phyloP scores from a whole-genome alignment of 192 early-diverging fungal species.

The Backusella tarrabulga region DNA sequence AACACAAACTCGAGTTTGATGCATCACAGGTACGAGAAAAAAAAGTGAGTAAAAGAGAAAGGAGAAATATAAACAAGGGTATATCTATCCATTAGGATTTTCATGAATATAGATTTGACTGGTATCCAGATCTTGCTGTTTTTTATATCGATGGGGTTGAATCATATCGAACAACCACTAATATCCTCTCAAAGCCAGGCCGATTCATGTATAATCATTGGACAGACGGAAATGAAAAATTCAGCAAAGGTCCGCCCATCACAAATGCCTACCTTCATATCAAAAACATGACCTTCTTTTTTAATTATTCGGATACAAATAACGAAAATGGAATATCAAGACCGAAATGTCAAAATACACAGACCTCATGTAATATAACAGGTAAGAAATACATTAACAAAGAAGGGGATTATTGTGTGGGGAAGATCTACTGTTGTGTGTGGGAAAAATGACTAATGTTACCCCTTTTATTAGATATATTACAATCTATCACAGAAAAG shows the following conservation, averaged over 20 bases:
- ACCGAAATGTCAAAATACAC: constrained; percentile 2
- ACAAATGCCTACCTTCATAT: constrained; percentile 12
- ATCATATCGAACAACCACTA: neutral
- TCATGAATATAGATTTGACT: constrained; percentile 35
- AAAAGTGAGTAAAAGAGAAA: neutral
- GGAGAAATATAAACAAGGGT: neutral
- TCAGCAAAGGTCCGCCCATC: constrained; percentile 19
- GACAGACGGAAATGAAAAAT: constrained; percentile 28
- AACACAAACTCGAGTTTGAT: constrained; percentile 15
- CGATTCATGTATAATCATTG: constrained; percentile 27
- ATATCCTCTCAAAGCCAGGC: constrained; percentile 20
- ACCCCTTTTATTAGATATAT: neutral
- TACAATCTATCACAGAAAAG: neutral
- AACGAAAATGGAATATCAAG: neutral
- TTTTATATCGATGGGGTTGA: constrained; percentile 19
- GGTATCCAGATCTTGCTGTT: constrained; percentile 15
- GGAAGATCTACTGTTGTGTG: neutral
- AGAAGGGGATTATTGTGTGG: neutral
- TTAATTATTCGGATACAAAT: neutral
- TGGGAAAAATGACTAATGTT: neutral
- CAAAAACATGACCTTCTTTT: constrained; percentile 1
- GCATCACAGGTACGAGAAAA: constrained; percentile 4
- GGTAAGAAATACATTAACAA: neutral
- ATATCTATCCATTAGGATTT: neutral
- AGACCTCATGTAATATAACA: neutral